Conservation (phyloP, 768 basidiomycete species). For the Porphyrellus cyaneotinctus region DNA sequence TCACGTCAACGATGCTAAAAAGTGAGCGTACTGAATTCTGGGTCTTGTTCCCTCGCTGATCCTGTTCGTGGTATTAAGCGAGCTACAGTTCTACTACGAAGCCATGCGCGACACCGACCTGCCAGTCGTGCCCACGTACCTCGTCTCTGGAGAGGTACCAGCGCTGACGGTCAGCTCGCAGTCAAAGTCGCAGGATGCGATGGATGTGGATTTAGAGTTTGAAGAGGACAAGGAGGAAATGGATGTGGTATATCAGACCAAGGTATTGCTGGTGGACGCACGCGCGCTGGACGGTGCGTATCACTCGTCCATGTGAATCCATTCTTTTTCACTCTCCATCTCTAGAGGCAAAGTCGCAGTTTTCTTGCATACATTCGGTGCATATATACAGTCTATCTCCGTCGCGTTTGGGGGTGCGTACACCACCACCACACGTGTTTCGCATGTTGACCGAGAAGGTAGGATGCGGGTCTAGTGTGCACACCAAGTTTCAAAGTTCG, state of each 20-base stretch:
- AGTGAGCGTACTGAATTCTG: slow-evolving; percentile 36
- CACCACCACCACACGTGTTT: neutral
- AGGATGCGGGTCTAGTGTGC: slow-evolving; percentile 47
- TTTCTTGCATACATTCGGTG: slow-evolving; percentile 47
- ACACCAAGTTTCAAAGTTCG: slow-evolving; percentile 30
- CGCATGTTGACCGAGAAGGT: neutral
- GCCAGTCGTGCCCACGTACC: slow-evolving; percentile 56
- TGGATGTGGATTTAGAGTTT: slow-evolving; percentile 37
- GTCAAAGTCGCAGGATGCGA: slow-evolving; percentile 9
- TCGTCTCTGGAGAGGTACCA: slow-evolving; percentile 55
- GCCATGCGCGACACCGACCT: slow-evolving; percentile 35
- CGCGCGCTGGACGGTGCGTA: slow-evolving; percentile 58
- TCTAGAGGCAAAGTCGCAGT: slow-evolving; percentile 52
- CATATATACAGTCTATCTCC: slow-evolving; percentile 75
- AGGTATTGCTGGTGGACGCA: slow-evolving; percentile 59
- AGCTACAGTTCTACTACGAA: slow-evolving; percentile 56
- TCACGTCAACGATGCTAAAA: slow-evolving; percentile 77
- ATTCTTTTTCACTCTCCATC: neutral
- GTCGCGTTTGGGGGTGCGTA: slow-evolving; percentile 46
- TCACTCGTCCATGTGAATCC: neutral
- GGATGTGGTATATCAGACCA: slow-evolving; percentile 42
- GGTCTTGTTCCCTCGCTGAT: neutral
- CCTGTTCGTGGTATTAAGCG: slow-evolving; percentile 39
- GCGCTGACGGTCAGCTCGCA: slow-evolving; percentile 12
- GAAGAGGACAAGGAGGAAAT: slow-evolving; percentile 40